Conservation (phyloP, 371 early-diverging fungal species). For the Thermomucor indicae-seudaticae region DNA sequence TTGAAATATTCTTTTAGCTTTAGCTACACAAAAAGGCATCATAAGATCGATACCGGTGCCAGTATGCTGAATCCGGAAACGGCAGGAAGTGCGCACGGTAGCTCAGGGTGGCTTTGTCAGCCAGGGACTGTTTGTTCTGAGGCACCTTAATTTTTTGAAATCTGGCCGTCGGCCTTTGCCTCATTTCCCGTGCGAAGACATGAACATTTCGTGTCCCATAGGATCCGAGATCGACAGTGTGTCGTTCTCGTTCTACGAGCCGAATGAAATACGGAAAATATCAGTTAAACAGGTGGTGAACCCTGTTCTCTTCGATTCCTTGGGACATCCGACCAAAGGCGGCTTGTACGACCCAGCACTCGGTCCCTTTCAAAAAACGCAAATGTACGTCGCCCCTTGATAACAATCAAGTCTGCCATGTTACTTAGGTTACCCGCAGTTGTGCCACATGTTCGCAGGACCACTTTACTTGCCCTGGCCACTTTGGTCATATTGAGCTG, state of each 20-base stretch:
- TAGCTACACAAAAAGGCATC: too few species aligned
- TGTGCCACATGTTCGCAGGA: slow-evolving; percentile 89
- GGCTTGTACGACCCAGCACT: slow-evolving; percentile 97
- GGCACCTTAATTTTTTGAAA: too few species aligned
- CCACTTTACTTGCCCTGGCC: slow-evolving; percentile 92
- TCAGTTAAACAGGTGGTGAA: slow-evolving; percentile 93
- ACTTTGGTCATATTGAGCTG: slow-evolving; percentile 99
- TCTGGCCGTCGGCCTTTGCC: too few species aligned
- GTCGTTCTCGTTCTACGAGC: slow-evolving; percentile 87
- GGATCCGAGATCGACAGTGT: slow-evolving; percentile 68
- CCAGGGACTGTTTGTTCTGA: too few species aligned
- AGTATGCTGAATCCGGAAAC: too few species aligned
- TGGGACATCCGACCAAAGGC: slow-evolving; percentile 88
- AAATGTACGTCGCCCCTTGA: slow-evolving; percentile 45
- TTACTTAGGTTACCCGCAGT: slow-evolving; percentile 29
- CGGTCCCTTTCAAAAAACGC: slow-evolving; percentile 84
- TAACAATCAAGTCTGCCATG: not conserved
- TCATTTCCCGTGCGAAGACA: slow-evolving; percentile 13
- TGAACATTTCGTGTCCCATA: slow-evolving; percentile 69
- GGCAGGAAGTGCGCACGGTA: too few species aligned
- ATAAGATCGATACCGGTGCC: too few species aligned
- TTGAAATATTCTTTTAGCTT: too few species aligned
- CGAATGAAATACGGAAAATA: slow-evolving; percentile 90
- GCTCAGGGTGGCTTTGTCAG: too few species aligned
- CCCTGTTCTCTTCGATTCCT: slow-evolving; percentile 87